Percentiles rank a stretch among this genome's conserved stretches.
These are phyloP conservation scores for Coniochaeta hoffmannii DNA, from an alignment of 2,329 filamentous ascomycete genomes.

Conservation along the genomic window DNA sequence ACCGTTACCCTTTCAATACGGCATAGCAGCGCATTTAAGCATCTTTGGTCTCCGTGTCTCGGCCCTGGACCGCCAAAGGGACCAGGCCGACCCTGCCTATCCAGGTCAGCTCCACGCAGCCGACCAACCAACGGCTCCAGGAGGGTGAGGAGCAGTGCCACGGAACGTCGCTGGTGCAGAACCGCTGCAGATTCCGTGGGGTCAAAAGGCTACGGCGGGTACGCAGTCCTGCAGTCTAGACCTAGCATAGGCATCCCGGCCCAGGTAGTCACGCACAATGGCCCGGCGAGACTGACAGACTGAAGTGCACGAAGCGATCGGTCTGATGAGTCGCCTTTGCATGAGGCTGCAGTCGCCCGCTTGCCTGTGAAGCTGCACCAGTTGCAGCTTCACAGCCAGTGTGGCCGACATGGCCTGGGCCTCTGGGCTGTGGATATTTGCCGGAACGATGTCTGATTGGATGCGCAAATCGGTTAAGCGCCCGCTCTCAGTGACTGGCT, in stretches of 20 bases:
- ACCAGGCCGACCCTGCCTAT: not conserved
- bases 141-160: not conserved
- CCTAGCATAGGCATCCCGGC: not conserved
- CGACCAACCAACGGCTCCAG: not conserved
- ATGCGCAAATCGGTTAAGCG: conserved; percentile 6
- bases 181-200: not conserved
- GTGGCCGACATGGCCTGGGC: not conserved
- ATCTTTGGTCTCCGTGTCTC: not conserved
- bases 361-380: not conserved
- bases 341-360: conserved; percentile 10
- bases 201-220: not conserved
- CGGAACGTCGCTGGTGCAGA: not conserved
- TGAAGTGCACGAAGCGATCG: too few species aligned
- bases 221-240: not conserved
- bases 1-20: not conserved
- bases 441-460: conserved; percentile 7
- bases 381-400: not conserved
- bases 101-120: not conserved
- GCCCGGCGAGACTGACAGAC: too few species aligned
- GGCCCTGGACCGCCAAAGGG: not conserved
- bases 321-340: too few species aligned
- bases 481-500: conserved; percentile 2
- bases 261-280: not conserved
- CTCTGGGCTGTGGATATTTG: not conserved
- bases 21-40: not conserved